phyloP scores from a whole-genome alignment of 331 rosid species.

The Pyracantha coccinea region DNA sequence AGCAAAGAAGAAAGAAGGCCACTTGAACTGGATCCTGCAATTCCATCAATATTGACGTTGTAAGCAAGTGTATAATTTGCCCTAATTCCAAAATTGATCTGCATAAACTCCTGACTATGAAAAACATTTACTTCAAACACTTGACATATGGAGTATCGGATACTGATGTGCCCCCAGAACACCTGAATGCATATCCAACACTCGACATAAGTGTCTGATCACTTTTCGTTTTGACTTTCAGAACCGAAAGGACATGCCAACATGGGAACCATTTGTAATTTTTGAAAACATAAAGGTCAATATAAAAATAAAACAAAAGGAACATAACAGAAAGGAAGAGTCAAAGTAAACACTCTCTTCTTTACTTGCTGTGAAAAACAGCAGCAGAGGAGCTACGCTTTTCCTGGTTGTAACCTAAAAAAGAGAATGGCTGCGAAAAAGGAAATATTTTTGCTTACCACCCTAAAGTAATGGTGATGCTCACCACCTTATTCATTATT shows the following conservation, averaged over 20 bases:
- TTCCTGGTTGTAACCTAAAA: neutral
- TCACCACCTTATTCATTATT: no score
- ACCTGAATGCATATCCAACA: neutral
- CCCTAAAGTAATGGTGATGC: no score
- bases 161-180: neutral
- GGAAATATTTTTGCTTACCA: no score
- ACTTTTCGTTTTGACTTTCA: neutral
- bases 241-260: neutral
- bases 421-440: neutral
- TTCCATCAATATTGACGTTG: conserved; percentile 21
- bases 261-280: neutral
- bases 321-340: neutral
- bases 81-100: neutral
- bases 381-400: neutral
- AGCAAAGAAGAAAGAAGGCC: conserved; percentile 78
- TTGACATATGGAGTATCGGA: neutral
- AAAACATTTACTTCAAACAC: neutral
- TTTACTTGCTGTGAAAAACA: neutral
- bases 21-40: conserved; percentile 53
- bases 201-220: neutral
- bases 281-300: neutral
- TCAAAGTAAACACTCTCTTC: neutral
- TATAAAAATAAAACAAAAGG: neutral
- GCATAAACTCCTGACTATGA: neutral
- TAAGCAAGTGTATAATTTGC: neutral